Evolutionary conservation across 2,329 filamentous ascomycete species (phyloP), one percentile per base, ranked within the genome.

Genomic region (Paracamarosporium sp.): DNA sequence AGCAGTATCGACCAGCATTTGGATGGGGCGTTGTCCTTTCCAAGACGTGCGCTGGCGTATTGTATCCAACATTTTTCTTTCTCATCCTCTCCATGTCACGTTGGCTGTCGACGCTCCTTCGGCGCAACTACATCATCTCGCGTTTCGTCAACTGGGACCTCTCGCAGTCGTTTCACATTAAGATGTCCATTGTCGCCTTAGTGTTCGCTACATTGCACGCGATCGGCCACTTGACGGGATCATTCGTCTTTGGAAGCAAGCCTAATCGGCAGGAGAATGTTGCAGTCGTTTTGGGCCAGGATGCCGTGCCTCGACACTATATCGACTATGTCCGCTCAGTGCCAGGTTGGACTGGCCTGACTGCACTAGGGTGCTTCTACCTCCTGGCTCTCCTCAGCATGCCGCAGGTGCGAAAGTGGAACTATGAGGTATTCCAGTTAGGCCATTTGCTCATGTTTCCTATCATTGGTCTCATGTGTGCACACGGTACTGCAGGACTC

Each of bases 51-150:
- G 83, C 84, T 9, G 85, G 85, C 3, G 80, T 82, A 0, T 64
- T 87, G 1, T 86, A 86, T 47, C 83, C 84, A 17, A 86, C 83
- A 1, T 79, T 87, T 55, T 86, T 86, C 72, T 86, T 87, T 62
- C 75, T 86, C 55, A 76, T 86, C 6, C 72, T 86, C 5, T 85
- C 82, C 64, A 87, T 86, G 84, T 85, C 82, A 13, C 75, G 85
- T 27, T 85, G 83, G 72, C 79, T 85, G 20, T 80, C 84, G 2
- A 86, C 84, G 0, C 81, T 80, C 53, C 67, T 85, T 36, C 78
- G 84, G 15, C 73, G 80, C n/a, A 83, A 78, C 11, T 83, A 83
- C 60, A 75, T 79, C 52, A 72, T 86, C 56, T 84, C 82, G 2
- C 78, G 82, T 0, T 83, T 86, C 68, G 76, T 86, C 69, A 86